Evolutionary conservation across 208 protist genomes (phyloP), one percentile per base, ranked within the genome.

Genomic region (Zelonia costaricensis): DNA sequence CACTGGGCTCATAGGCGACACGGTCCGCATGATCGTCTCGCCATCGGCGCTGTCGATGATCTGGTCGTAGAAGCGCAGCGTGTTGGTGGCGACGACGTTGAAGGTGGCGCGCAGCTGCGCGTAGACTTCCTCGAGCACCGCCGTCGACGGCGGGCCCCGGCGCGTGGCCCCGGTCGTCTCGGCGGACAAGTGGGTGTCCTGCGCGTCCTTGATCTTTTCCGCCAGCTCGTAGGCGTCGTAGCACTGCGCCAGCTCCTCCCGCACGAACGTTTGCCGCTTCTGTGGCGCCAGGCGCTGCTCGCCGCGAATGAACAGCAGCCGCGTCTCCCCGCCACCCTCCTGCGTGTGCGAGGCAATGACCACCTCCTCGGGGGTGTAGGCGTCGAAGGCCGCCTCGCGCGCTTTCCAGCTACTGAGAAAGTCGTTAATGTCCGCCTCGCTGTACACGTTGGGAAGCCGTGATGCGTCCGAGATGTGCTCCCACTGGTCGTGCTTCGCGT

Each of bases 401-500:
- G 84, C 78, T n/a, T 74, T 69, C 92, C 92, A 97, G 13, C 84
- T 85, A 33, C 68, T 76, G 23, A 97, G 78, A 54, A 96, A 97
- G 0, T 86, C 82, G 69, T 95, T 97, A 59, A 97, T 91, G n/a
- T 93, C 86, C 25, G 76, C 81, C 58, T 92, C 81, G 47, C 64
- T 81, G 51, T 74, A 10, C n/a, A 97, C 86, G 33, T 86, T 59
- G 0, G 92, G 92, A 31, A 97, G 79, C 33, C 85, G 78, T 28
- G 81, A 86, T 1, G 86, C 84, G 16, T 77, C 61, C 9, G 91
- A 79, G 18, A 96, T 73, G 27, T 62, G 42, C 27, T 71, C 69
- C 90, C 92, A 97, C 16, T 61, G 49, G 1, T 68, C 49, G 69
- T 97, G 88, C 69, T 97, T 97, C 20, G 71, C 63, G 72, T 89